Base-by-base conservation (phyloP, 2,329 filamentous ascomycete genomes). In the Fusarium lyarnte region DNA sequence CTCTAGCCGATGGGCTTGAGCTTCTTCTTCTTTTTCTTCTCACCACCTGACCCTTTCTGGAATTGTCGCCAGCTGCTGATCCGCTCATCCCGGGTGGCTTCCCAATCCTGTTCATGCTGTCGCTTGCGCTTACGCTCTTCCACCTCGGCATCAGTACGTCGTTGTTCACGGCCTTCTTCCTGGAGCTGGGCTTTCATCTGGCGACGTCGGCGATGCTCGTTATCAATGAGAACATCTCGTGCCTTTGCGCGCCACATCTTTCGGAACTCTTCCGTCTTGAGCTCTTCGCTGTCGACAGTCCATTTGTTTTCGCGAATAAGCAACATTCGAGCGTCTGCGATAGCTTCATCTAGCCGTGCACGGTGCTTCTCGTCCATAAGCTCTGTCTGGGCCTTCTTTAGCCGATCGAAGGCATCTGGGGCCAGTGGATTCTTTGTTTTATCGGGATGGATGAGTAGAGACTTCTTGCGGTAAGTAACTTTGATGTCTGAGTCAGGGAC, bases 361-460 rank as follows among this genome's bases (percentile, higher is more conserved):
- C 96, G 94, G 79, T 94, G 89, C 84, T 98, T 98, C 85, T 98
- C 95, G 82, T 99, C 96, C 85, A 97, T 92, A 8, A 99, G 89
- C 77, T 94, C 90, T 5, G 91, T 93, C 80, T 98, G 94, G 1
- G 96, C 96, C 83, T 98, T 98, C 79, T 97, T 97, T 33, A 99
- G 88, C 14, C 95, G 91, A 83, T 99, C 96, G 80, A 99, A 99
- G 74, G 96, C 96, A 78, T 98, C 96, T 7, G 96, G 95, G 0
- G 96, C 96, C 53, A 87, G 89, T 0, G 94, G 92, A 80, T 99
- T 98, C 79, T 91, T 91, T 63, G 96, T 98, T 83, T 99, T 99
- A 86, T 99, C 96, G 11, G 96, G 96, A 85, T 99, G 96, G 85
- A 99, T 98, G 53, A 99, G 91, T 63, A 99, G 91, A n/a, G 96